phyloP scores from a whole-genome alignment of 1,284 basidiomycete species.

The Papiliotrema terrestris region DNA sequence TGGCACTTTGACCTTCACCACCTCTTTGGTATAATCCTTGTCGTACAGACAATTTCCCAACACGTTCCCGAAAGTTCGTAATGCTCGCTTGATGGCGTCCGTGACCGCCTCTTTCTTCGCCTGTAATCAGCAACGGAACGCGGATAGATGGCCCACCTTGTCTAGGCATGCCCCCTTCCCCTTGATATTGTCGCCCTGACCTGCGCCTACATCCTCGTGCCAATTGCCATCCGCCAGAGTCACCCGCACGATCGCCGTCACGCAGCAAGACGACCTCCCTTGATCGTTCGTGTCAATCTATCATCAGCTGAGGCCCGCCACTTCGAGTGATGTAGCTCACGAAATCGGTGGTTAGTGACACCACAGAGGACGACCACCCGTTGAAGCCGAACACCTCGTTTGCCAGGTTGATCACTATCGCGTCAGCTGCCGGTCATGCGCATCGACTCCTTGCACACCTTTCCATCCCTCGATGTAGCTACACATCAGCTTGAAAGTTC shows the following conservation, averaged over 20 bases:
- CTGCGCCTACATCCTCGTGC: conserved; percentile 93
- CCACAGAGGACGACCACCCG: conserved; percentile 88
- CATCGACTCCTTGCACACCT: conserved; percentile 30
- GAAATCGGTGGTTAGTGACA: conserved; percentile 67
- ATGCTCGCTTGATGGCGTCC: conserved; percentile 83
- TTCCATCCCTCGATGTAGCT: conserved; percentile 98
- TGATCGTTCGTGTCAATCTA: conserved; percentile 64
- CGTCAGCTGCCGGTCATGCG: neutral
- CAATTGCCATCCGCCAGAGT: conserved; percentile 82
- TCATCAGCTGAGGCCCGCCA: conserved; percentile 5
- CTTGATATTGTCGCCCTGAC: conserved; percentile 76
- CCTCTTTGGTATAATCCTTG: conserved; percentile 77
- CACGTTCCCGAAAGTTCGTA: conserved; percentile 89
- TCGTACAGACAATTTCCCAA: conserved; percentile 96
- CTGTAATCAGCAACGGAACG: conserved; percentile 51
- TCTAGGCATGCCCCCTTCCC: conserved; percentile 83
- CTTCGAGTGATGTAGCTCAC: conserved; percentile 36
- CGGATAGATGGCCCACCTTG: conserved; percentile 61
- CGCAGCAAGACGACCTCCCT: conserved; percentile 66
- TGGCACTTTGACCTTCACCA: conserved; percentile 78
- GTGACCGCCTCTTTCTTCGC: conserved; percentile 98
- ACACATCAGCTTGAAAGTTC: conserved; percentile 2
- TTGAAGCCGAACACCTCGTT: conserved; percentile 99
- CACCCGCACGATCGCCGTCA: conserved; percentile 80
- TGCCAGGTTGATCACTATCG: conserved; percentile 79